These are phyloP conservation scores for Argentina anserina DNA, from an alignment of 306 rosid species.

Conservation along the genomic window DNA sequence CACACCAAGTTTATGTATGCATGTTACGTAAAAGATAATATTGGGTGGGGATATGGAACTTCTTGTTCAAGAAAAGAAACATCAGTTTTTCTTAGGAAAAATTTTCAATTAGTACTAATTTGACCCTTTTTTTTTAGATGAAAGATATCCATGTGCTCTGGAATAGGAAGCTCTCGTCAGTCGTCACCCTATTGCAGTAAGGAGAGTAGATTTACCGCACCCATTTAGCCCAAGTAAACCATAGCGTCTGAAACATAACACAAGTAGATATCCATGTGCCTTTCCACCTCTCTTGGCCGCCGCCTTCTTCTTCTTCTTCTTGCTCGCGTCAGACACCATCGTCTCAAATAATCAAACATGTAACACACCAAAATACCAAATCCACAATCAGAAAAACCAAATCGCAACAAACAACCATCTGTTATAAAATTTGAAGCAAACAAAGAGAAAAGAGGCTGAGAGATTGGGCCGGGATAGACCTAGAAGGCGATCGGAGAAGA, in stretches of 20 bases:
- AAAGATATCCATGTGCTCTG: conserved; percentile 94
- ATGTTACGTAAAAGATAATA: no score
- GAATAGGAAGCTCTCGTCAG: conserved; percentile 99
- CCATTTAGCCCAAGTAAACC: conserved; percentile 97
- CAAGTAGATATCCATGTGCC: no score
- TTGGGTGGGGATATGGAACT: no score
- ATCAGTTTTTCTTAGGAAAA: no score
- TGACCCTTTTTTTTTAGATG: no score
- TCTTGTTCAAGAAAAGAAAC: no score
- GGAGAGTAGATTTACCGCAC: conserved; percentile 96
- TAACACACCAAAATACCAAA: background rate
- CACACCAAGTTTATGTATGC: no score
- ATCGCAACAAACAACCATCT: background rate
- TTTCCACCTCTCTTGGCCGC: conserved; percentile 97
- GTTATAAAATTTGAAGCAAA: no score
- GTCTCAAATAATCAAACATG: conserved; percentile 24
- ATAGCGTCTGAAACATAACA: conserved; percentile 58
- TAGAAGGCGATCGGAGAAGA: conserved; percentile 19
- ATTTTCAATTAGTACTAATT: no score
- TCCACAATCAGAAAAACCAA: background rate
- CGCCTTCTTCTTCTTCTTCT: conserved; percentile 98
- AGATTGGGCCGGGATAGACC: background rate
- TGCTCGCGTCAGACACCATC: conserved; percentile 99
- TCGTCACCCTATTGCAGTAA: conserved; percentile 70
- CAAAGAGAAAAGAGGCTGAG: background rate